Percentiles rank a stretch among this genome's conserved stretches.
Conservation (phyloP, 2,329 filamentous ascomycete species). For the Sclerotinia borealis region DNA sequence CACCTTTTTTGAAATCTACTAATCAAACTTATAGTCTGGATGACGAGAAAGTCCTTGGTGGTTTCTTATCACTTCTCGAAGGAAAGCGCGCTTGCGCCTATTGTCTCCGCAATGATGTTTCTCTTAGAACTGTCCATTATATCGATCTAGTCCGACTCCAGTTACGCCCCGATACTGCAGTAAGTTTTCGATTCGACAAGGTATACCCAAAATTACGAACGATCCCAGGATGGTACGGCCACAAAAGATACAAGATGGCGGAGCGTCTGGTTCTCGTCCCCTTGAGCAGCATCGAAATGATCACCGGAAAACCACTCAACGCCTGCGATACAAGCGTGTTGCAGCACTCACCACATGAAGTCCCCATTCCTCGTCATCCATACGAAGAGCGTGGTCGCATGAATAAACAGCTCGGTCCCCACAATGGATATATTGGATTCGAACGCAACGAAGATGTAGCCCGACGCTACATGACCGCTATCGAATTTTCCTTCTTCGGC, state of each 20-base stretch:
- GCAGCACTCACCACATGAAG: not conserved
- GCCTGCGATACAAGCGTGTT: not conserved
- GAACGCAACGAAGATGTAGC: not conserved
- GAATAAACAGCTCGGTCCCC: not conserved
- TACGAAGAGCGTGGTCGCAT: not conserved
- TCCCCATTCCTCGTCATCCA: not conserved
- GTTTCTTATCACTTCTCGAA: conserved; percentile 17
- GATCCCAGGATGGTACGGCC: not conserved
- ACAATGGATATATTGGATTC: not conserved
- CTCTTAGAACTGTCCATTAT: not conserved
- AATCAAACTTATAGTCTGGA: not conserved
- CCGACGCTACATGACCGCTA: not conserved
- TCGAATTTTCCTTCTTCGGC: not conserved
- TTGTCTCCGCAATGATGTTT: conserved; percentile 15
- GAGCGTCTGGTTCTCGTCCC: not conserved
- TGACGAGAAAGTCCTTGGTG: not conserved
- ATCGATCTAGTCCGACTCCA: not conserved
- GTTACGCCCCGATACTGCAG: not conserved
- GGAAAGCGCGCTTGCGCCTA: conserved; percentile 16
- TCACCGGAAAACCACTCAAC: not conserved
- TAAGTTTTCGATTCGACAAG: not conserved
- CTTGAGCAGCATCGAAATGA: not conserved
- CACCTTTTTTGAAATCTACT: not conserved
- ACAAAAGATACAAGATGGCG: not conserved
- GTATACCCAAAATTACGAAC: not conserved